phyloP scores from a whole-genome alignment of 225 moss, liverwort and hornwort species.

The Polytrichum commune region DNA sequence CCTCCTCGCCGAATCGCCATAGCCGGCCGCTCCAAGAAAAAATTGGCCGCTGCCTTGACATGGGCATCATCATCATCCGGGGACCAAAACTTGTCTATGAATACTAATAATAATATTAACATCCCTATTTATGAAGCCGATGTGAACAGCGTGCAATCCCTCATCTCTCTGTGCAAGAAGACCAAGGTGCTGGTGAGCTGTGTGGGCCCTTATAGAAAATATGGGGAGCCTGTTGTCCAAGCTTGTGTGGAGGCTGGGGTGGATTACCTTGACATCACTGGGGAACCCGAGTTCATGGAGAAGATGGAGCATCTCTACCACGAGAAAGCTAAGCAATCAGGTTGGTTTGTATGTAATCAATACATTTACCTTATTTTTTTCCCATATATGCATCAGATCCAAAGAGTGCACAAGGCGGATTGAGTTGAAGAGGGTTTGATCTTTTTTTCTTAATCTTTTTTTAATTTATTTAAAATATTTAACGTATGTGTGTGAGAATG shows the following conservation, averaged over 20 bases:
- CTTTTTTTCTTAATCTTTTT: not conserved
- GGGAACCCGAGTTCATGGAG: constrained; percentile 97
- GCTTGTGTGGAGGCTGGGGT: constrained; percentile 91
- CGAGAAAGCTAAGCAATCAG: constrained; percentile 53
- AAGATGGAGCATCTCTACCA: constrained; percentile 65
- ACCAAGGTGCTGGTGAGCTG: constrained; percentile 77
- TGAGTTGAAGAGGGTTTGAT: no score
- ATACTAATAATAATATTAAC: constrained; percentile 20
- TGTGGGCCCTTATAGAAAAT: constrained; percentile 84
- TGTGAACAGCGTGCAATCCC: constrained; percentile 55
- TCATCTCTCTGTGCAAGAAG: constrained; percentile 62
- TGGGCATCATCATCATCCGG: constrained; percentile 55
- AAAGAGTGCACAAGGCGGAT: no score
- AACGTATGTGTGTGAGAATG: no score
- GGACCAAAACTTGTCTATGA: constrained; percentile 20
- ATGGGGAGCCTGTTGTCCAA: constrained; percentile 84
- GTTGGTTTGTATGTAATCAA: constrained; percentile 9
- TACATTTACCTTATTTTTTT: no score
- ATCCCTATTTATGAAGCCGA: constrained; percentile 73
- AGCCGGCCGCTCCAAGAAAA: constrained; percentile 79
- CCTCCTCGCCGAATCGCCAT: constrained; percentile 65
- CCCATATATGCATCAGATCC: no score
- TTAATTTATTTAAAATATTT: no score
- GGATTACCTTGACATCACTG: constrained; percentile 88
- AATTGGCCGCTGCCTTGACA: constrained; percentile 64